Evolutionary conservation across 192 early-diverging fungal genomes (phyloP).

Genomic region (Dimargaris cristalligena): DNA sequence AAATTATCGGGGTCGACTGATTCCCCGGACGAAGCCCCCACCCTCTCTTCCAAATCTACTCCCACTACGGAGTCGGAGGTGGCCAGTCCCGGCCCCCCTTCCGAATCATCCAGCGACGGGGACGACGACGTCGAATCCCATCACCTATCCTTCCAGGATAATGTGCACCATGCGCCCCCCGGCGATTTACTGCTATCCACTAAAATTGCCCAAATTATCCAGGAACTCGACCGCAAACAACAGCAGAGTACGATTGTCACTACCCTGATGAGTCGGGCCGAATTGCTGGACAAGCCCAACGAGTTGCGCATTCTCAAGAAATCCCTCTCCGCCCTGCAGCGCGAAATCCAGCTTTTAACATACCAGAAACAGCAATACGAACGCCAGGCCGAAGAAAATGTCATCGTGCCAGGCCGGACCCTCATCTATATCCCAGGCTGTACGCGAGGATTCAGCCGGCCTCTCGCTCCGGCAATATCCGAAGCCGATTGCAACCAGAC

Average conservation of each 20-base stretch:
- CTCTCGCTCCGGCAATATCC: neutral
- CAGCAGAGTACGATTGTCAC: conserved; percentile 53
- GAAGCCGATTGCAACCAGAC: neutral
- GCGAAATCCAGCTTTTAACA: conserved; percentile 36
- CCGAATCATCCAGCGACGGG: neutral
- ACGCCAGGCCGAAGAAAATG: conserved; percentile 37
- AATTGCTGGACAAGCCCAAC: conserved; percentile 27
- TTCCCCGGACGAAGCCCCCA: neutral
- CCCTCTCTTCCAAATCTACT: neutral
- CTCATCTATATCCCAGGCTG: conserved; percentile 24
- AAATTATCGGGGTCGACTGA: too few relatives aligned
- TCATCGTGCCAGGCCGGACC: conserved; percentile 30
- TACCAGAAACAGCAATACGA: conserved; percentile 50
- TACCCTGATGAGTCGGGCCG: conserved; percentile 42
- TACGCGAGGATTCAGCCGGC: neutral
- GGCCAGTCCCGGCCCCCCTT: neutral
- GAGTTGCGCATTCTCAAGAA: conserved; percentile 47
- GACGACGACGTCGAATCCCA: neutral
- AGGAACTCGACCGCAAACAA: conserved; percentile 32
- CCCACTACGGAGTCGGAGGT: neutral
- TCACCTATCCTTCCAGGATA: too few relatives aligned
- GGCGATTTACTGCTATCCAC: conserved; percentile 47
- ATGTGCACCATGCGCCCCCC: conserved; percentile 41
- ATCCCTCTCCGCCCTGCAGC: conserved; percentile 31
- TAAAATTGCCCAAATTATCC: conserved; percentile 31